Evolutionary conservation across 306 rosid genomes (phyloP).

Genomic region (Heteromeles arbutifolia): DNA sequence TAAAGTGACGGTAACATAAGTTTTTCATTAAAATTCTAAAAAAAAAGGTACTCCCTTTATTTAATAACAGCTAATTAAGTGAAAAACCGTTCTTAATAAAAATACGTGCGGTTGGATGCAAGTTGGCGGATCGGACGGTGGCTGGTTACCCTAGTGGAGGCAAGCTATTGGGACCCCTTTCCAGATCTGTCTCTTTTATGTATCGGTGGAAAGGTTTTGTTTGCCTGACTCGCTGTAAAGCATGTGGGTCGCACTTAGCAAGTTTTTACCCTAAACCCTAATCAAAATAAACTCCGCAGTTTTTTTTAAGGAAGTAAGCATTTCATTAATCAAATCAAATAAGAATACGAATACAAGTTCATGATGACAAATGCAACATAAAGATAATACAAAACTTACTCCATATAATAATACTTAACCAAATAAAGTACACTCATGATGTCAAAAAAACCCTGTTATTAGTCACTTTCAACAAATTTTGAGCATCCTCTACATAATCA

Average conservation of each 20-base stretch:
- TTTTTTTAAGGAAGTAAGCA: too few relatives aligned
- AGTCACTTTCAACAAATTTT: too few relatives aligned
- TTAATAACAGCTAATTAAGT: not conserved
- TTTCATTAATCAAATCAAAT: too few relatives aligned
- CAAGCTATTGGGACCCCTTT: conserved; percentile 37
- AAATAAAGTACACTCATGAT: too few relatives aligned
- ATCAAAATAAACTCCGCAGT: not conserved
- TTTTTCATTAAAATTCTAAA: rapidly evolving
- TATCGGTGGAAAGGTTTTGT: not conserved
- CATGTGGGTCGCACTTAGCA: not conserved
- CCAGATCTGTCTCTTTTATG: conserved; percentile 52
- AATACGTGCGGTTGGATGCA: conserved; percentile 62
- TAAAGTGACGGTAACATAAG: rapidly evolving
- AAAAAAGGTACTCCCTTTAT: not conserved
- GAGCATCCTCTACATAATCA: too few relatives aligned
- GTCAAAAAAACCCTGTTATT: too few relatives aligned
- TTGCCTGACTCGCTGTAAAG: conserved; percentile 35
- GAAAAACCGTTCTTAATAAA: conserved; percentile 11
- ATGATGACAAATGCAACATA: too few relatives aligned
- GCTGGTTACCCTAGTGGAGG: conserved; percentile 52
- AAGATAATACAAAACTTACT: too few relatives aligned
- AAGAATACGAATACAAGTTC: too few relatives aligned
- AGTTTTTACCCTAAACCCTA: not conserved
- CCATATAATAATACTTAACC: too few relatives aligned
- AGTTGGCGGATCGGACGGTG: conserved; percentile 64